Percentiles rank a stretch among this genome's conserved stretches.
Evolutionary conservation across 2,329 filamentous ascomycete species (phyloP).

Genomic region (Trichoderma polysporum): DNA sequence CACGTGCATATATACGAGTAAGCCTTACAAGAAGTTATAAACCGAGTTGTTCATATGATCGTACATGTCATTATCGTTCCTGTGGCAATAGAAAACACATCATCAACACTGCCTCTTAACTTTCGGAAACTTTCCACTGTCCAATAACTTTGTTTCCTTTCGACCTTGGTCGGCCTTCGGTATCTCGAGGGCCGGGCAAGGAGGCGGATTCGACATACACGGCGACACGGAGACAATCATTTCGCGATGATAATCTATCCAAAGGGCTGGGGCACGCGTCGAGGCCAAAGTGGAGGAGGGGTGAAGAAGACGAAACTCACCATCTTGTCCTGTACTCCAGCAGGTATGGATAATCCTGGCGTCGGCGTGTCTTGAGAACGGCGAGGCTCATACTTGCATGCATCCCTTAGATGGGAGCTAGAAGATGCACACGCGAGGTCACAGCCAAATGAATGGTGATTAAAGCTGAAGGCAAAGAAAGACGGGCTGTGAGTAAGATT

Average conservation of each 20-base stretch:
- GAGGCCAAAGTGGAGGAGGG: neutral
- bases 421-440: neutral
- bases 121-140: neutral
- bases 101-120: neutral
- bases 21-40: conserved; percentile 70
- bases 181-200: neutral
- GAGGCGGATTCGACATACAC: neutral
- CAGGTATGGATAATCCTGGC: conserved; percentile 73
- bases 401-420: neutral
- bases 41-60: conserved; percentile 89
- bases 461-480: neutral
- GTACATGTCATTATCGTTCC: conserved; percentile 95
- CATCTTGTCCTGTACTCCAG: conserved; percentile 86
- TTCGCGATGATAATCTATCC: neutral
- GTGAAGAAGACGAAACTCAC: conserved; percentile 44
- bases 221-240: neutral
- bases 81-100: conserved; percentile 36
- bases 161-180: neutral
- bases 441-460: neutral
- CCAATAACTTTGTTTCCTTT: neutral
- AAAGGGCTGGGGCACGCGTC: neutral
- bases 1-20: neutral
- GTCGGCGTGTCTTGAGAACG: conserved; percentile 59
- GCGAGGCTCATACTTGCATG: conserved; percentile 24
- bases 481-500: neutral